Base-by-base conservation (phyloP, 768 basidiomycete genomes). In the Mycena crocata region DNA sequence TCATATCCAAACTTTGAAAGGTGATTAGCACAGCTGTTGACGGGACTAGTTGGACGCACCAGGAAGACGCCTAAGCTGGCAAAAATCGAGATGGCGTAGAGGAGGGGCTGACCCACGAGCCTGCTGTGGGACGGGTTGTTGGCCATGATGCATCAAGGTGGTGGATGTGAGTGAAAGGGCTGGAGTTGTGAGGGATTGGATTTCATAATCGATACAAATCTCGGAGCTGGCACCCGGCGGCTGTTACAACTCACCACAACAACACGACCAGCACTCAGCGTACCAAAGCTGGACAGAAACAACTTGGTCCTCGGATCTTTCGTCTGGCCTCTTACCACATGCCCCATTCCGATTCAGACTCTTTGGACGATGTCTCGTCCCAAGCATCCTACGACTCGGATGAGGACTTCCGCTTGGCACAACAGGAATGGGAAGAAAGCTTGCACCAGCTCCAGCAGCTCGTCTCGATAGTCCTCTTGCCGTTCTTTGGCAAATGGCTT, bases 371-470 rank as follows among this genome's bases (percentile, higher is more conserved):
- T 61, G 77, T 86, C 45, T 85, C 84, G 23, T 86, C 86, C 12
- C 76, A 81, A 57, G 80, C 82, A 15, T 89, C 86, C 35, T 88
- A 87, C 75, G 89, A 89, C 76, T 84, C 84, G 2, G 87, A 89
- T 68, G 92, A 93, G 63, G 93, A 95, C 72, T 89, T 87, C 71
- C 87, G 84, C 42, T 82, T 91, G 50, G 92, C 93, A 3, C 93
- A 96, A 78, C 86, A 92, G 75, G 96, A 98, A 81, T 97, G 96
- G 96, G 91, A 95, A 73, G 96, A 98, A 78, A 93, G 92, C 73
- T 74, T 97, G 54, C 81, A 90, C 66, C 95, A 98, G 76, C 85
- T 98, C 48, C 90, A 93, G 75, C 87, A 94, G 75, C 86, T 97
- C 23, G 79, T 93, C 57, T 87, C 92, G 39, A 83, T 94, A 62